Evolutionary conservation across 2,329 filamentous ascomycete genomes (phyloP).

Genomic region (Teratosphaeria gauchensis): DNA sequence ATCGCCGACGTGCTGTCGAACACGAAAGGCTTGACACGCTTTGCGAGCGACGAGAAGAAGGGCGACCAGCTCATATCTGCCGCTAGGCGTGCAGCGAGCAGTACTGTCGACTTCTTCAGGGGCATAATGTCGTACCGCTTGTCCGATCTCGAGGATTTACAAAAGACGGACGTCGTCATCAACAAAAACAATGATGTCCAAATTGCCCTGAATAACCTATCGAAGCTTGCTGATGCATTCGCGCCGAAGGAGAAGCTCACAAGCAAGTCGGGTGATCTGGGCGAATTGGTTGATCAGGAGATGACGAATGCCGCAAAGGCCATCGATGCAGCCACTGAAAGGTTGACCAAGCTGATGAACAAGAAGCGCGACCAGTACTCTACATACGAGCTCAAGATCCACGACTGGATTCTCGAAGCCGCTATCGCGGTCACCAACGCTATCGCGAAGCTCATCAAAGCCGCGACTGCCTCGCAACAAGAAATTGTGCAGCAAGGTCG

Average conservation of each 20-base stretch:
- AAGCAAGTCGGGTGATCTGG: slow-evolving; percentile 71
- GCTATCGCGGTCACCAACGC: slow-evolving; percentile 89
- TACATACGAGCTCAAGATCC: slow-evolving; percentile 91
- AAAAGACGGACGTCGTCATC: slow-evolving; percentile 95
- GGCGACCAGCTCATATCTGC: slow-evolving; percentile 74
- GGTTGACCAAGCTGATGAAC: slow-evolving; percentile 84
- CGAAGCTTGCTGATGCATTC: slow-evolving; percentile 85
- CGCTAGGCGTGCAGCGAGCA: slow-evolving; percentile 72
- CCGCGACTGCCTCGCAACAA: slow-evolving; percentile 82
- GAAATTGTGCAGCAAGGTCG: slow-evolving; percentile 93
- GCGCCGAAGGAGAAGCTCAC: slow-evolving; percentile 80
- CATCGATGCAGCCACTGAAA: slow-evolving; percentile 82
- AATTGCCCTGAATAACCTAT: slow-evolving; percentile 84
- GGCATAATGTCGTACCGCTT: slow-evolving; percentile 87
- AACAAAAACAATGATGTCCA: slow-evolving; percentile 96
- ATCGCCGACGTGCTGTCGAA: slow-evolving; percentile 92
- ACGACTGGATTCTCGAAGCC: slow-evolving; percentile 88
- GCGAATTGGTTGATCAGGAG: slow-evolving; percentile 86
- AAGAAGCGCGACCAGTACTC: slow-evolving; percentile 94
- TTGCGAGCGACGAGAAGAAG: slow-evolving; percentile 94
- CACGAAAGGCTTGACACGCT: slow-evolving; percentile 85
- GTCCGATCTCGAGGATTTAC: slow-evolving; percentile 77
- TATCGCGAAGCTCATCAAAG: slow-evolving; percentile 89
- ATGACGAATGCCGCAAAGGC: slow-evolving; percentile 89
- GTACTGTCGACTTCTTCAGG: slow-evolving; percentile 91